Evolutionary conservation across 768 basidiomycete species (phyloP).

Genomic region (Trametopsis cervina): DNA sequence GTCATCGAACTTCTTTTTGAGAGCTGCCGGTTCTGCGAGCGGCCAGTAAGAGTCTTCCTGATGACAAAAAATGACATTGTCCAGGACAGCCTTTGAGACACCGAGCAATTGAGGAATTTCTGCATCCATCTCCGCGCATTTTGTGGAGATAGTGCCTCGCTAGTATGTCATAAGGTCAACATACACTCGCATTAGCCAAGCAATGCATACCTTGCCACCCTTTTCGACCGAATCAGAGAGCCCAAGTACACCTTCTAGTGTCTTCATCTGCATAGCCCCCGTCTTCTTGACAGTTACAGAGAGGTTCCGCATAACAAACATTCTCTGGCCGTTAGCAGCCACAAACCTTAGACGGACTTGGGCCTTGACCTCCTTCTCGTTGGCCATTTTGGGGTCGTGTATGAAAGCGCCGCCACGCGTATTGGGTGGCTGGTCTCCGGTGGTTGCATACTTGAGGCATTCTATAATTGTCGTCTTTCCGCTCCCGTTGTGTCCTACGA

Average conservation of each 20-base stretch:
- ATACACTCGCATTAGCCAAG: too few species aligned
- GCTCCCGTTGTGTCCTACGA: constrained; percentile 96
- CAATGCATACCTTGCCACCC: constrained; percentile 66
- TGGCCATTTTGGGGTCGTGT: constrained; percentile 99
- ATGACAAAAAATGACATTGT: constrained; percentile 99
- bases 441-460: constrained; percentile 98
- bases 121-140: constrained; percentile 93
- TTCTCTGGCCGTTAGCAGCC: constrained; percentile 82
- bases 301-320: constrained; percentile 86
- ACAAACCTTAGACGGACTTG: constrained; percentile 93
- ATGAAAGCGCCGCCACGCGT: constrained; percentile 98
- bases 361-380: constrained; percentile 98
- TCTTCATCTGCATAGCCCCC: constrained; percentile 89
- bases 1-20: constrained; percentile 99
- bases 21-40: constrained; percentile 75
- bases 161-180: too few species aligned
- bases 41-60: constrained; percentile 99
- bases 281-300: constrained; percentile 93
- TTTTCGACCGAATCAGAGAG: constrained; percentile 64
- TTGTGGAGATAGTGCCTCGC: constrained; percentile 90
- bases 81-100: constrained; percentile 95
- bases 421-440: constrained; percentile 95
- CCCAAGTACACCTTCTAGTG: constrained; percentile 84
- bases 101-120: constrained; percentile 93
- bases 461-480: constrained; percentile 99